Evolutionary conservation across 352 stramenopile species (phyloP).

Genomic region (Phytophthora nicotianae): DNA sequence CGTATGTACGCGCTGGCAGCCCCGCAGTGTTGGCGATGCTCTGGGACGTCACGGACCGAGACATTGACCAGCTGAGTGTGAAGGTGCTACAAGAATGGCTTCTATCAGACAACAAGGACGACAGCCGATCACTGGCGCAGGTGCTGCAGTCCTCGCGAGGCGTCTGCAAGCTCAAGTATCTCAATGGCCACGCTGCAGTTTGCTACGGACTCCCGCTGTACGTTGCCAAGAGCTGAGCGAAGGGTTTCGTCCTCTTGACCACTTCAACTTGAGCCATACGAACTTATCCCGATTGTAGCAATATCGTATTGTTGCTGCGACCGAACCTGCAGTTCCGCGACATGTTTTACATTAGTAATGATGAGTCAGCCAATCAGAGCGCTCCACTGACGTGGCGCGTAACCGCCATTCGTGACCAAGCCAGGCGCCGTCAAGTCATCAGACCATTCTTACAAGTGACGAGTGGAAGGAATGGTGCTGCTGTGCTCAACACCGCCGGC

Average conservation of each 20-base stretch:
- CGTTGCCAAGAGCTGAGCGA: slow-evolving; percentile 32
- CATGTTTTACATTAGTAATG: slow-evolving; percentile 30
- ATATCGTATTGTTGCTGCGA: neutral
- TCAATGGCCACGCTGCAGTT: slow-evolving; percentile 96
- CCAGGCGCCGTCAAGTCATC: slow-evolving; percentile 10
- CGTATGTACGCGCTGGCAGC: slow-evolving; percentile 93
- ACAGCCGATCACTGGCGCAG: slow-evolving; percentile 51
- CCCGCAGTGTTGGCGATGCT: slow-evolving; percentile 97
- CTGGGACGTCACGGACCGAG: slow-evolving; percentile 99
- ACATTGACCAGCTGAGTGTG: slow-evolving; percentile 95
- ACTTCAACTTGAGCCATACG: slow-evolving; percentile 25
- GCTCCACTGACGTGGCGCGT: slow-evolving; percentile 36
- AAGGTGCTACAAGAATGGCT: slow-evolving; percentile 69
- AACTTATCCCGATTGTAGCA: slow-evolving; percentile 3
- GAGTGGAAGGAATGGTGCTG: slow-evolving; percentile 35
- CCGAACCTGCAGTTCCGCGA: slow-evolving; percentile 29
- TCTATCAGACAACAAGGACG: slow-evolving; percentile 55
- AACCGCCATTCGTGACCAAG: slow-evolving; percentile 35
- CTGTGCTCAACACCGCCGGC: slow-evolving; percentile 32
- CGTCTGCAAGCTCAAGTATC: slow-evolving; percentile 93
- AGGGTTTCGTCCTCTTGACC: neutral
- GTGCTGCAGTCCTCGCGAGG: slow-evolving; percentile 75
- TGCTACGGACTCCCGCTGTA: slow-evolving; percentile 94
- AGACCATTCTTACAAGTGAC: slow-evolving; percentile 1
- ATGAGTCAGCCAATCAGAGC: slow-evolving; percentile 29